Conservation (phyloP, 352 stramenopile species). For the Plasmopara viticola region DNA sequence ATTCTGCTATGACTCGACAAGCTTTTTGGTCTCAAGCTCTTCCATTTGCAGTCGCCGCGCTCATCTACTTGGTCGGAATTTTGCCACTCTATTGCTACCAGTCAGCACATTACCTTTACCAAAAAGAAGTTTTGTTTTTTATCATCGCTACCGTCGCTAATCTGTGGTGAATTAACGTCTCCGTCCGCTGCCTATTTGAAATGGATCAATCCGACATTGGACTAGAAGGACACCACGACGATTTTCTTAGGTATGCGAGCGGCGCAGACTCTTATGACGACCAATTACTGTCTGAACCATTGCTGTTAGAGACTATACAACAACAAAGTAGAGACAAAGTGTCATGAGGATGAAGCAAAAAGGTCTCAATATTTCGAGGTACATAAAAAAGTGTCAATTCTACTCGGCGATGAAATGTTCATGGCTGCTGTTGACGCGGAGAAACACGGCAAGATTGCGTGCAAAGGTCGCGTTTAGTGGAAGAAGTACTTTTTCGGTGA, state of each 20-base stretch:
- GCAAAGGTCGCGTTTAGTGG: no score
- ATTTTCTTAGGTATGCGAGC: constrained; percentile 11
- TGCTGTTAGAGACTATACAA: constrained; percentile 34
- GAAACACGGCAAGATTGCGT: no score
- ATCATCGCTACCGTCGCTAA: constrained; percentile 33
- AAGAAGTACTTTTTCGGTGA: no score
- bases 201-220: constrained; percentile 48
- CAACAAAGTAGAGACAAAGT: no score
- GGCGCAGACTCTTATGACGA: constrained; percentile 12
- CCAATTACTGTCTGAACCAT: constrained; percentile 38
- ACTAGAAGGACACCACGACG: constrained; percentile 13
- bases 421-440: no score
- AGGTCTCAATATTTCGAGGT: no score
- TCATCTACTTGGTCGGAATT: constrained; percentile 45
- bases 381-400: no score
- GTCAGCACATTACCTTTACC: constrained; percentile 8
- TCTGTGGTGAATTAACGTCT: constrained; percentile 30
- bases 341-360: no score
- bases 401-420: no score
- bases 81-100: constrained; percentile 38
- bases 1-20: constrained; percentile 44
- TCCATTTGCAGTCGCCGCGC: constrained; percentile 51
- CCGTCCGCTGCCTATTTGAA: constrained; percentile 36
- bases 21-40: constrained; percentile 39
- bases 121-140: constrained; percentile 11